Percentiles rank a stretch among this genome's conserved stretches.
Evolutionary conservation across 2,329 filamentous ascomycete genomes (phyloP).

Genomic region (Aspergillus sp.): DNA sequence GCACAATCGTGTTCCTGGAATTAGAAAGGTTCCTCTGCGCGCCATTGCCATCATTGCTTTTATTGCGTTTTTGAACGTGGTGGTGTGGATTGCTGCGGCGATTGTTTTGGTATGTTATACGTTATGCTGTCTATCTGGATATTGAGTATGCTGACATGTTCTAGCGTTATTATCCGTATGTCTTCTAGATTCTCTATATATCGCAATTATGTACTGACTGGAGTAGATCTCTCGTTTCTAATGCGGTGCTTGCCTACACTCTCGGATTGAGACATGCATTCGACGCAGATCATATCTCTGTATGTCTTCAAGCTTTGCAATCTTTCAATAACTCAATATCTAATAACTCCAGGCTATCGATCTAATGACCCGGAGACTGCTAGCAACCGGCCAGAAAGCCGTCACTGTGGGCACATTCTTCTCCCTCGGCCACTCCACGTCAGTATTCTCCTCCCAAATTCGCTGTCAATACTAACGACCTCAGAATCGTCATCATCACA

Average conservation of each 20-base stretch:
- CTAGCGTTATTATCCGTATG: slow-evolving; percentile 33
- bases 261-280: slow-evolving; percentile 91
- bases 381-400: slow-evolving; percentile 78
- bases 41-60: slow-evolving; percentile 54
- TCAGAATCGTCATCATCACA: slow-evolving; percentile 74
- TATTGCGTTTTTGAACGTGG: slow-evolving; percentile 49
- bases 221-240: slow-evolving; percentile 61
- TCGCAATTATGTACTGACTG: too few relatives aligned
- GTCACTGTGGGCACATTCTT: slow-evolving; percentile 95
- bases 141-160: slow-evolving; percentile 7
- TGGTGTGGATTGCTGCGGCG: slow-evolving; percentile 56
- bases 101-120: slow-evolving; percentile 48
- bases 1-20: slow-evolving; percentile 50
- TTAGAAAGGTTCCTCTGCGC: slow-evolving; percentile 52
- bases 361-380: slow-evolving; percentile 83
- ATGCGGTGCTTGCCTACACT: slow-evolving; percentile 80
- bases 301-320: slow-evolving; percentile 18
- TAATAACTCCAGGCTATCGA: slow-evolving; percentile 66
- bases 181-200: too few relatives aligned
- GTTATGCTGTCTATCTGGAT: not conserved
- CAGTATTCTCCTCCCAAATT: slow-evolving; percentile 7
- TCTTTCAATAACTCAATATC: too few relatives aligned
- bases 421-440: slow-evolving; percentile 85
- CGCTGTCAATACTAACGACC: slow-evolving; percentile 2
- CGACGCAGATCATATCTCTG: slow-evolving; percentile 86